Evolutionary conservation across 768 basidiomycete species (phyloP), one percentile per base, ranked within the genome.

Genomic region (Serpula lacrymans): DNA sequence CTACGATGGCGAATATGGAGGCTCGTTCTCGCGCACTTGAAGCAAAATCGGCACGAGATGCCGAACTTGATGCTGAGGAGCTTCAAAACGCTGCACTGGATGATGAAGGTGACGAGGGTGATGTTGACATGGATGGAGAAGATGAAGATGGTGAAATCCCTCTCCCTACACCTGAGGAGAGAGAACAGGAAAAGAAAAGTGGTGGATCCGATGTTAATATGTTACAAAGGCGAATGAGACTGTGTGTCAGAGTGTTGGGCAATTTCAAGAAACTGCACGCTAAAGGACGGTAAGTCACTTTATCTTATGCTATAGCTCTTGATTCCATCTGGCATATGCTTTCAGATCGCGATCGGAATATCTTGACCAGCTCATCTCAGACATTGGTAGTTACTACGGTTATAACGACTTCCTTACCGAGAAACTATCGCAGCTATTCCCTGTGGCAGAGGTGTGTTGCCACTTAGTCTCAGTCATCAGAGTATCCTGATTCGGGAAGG

Each of bases 361-460:
- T 49, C 75, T 86, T 22, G 81, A 84, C 29, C 95, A 97, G 59
- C 69, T 99, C 34, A 67, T 93, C 9, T 70, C 81, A 20, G 96
- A 99, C 52, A 92, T 98, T 50, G 83, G 83, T 18, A 92, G 78
- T 55, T 98, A 99, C 68, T 98, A 97, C 57, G 96, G 96, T 21
- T 99, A 99, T 68, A 98, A 97, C 53, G 84, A 87, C 5, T 98
- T 93, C 68, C 75, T 99, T 31, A 80, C 85, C 2, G 92, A 95
- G 57, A 98, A 98, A 65, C 69, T 99, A 12, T 94, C 97, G 70
- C 82, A 86, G 46, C 71, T 99, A 16, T 98, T 99, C 68, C 78
- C 93, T 2, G 82, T 94, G 10, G 79, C 83, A 26, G 96, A 99
- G 80, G 94, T 90, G 47, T 43, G 74, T 51, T 4, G 23, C 29